phyloP scores from a whole-genome alignment of 176 grass and related monocot species.

The Ensete ventricosum region DNA sequence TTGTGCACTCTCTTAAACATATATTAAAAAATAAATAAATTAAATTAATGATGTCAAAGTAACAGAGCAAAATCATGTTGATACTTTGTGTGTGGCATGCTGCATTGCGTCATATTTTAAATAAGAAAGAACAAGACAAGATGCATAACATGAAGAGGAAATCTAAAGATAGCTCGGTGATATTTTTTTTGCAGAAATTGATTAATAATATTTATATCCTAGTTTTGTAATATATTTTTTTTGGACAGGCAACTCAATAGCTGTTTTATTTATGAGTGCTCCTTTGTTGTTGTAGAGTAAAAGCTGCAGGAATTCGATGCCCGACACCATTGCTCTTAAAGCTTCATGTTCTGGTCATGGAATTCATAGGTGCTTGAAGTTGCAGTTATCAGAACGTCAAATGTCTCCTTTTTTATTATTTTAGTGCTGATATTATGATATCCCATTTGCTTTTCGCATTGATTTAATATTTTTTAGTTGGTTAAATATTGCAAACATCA shows the following conservation, averaged over 20 bases:
- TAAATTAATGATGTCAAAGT: too few species aligned
- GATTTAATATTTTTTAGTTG: neutral
- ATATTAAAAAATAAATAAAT: too few species aligned
- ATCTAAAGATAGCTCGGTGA: neutral
- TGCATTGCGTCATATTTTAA: neutral
- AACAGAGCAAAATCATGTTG: neutral
- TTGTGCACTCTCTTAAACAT: neutral
- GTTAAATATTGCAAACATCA: neutral
- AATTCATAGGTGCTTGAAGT: constrained; percentile 67
- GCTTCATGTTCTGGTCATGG: constrained; percentile 96
- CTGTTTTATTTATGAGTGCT: constrained; percentile 1
- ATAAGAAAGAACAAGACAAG: neutral
- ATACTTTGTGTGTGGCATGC: neutral
- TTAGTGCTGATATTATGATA: neutral
- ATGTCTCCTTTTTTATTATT: neutral
- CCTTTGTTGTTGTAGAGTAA: constrained; percentile 46
- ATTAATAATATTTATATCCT: neutral
- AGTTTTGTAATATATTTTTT: neutral
- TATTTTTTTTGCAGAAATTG: neutral
- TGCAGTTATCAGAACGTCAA: neutral
- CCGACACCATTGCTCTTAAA: constrained; percentile 56
- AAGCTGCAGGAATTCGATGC: constrained; percentile 72
- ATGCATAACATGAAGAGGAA: neutral
- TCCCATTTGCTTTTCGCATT: neutral
- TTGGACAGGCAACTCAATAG: neutral